Evolutionary conservation across 169 alveolate genomes (phyloP), one percentile per base, ranked within the genome.

Genomic region (Theileria parva): DNA sequence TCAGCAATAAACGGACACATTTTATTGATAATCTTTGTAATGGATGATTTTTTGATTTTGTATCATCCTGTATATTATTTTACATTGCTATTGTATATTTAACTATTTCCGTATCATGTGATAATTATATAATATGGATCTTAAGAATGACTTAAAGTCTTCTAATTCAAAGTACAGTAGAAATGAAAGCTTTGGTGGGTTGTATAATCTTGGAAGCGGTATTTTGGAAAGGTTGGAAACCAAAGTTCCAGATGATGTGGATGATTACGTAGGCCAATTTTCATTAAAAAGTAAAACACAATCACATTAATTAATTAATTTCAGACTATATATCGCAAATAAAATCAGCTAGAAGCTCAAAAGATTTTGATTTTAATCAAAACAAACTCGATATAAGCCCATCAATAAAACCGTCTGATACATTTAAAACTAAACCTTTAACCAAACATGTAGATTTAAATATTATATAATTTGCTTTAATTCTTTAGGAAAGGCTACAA

Each of bases 281-380:
- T 71, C 84, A n/a, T 78, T 80, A n/a, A 73, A 80, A 61, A 80
- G 88, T 80, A 23, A 12, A 71, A 64, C 23, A n/a, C 1, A 28
- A 34, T 13, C 15, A 9, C 19, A 12, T 0, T 67, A 12, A 30
- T 11, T 32, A 0, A 12, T 27, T 6, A 0, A 25, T 23, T 34
- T 8, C 50, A 83, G 89, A 77, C 21, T 83, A 83, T 80, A 28
- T 83, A 66, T 83, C 89, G 76, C 85, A 83, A 57, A 83, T 83
- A 1, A 80, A 80, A 34, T 68, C 21, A 17, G 57, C 59, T 74
- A 68, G 53, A 76, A 59, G 27, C 73, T 65, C 81, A 48, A 73
- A 66, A 0, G 89, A 83, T 21, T 17, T 66, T 12, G 80, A 68
- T 21, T 11, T 63, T 3, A 79, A 68, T n/a, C n/a, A 74, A 8